A percentile compares a stretch with the other conserved stretches of the same genome.
These are phyloP conservation scores for Cicer arietinum DNA, from an alignment of 306 rosid genomes.

Conservation along the genomic window DNA sequence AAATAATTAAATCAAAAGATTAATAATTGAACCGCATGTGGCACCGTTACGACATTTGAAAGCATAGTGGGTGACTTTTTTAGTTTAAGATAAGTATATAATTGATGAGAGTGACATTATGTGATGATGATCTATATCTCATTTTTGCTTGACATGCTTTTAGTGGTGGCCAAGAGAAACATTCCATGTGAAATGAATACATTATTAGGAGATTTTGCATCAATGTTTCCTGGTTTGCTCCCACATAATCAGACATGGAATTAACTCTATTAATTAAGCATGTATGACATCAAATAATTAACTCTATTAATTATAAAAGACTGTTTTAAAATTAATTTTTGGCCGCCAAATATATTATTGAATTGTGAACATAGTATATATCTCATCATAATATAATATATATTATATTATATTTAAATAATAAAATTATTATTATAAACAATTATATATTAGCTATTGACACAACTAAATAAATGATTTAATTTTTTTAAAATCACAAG, in stretches of 20 bases:
- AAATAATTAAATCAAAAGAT: not conserved
- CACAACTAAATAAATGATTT: too few relatives aligned
- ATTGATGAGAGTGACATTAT: slow-evolving; percentile 1
- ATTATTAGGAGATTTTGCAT: slow-evolving; percentile 36
- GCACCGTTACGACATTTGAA: not conserved
- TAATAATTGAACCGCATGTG: not conserved
- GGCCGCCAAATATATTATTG: too few relatives aligned
- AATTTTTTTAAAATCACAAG: too few relatives aligned
- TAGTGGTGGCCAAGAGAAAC: slow-evolving; percentile 38
- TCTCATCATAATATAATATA: too few relatives aligned
- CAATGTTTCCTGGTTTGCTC: slow-evolving; percentile 23
- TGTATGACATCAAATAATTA: slow-evolving; percentile 10
- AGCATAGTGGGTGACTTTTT: not conserved
- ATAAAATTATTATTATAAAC: too few relatives aligned
- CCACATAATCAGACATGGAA: slow-evolving; percentile 32
- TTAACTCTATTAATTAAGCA: not conserved
- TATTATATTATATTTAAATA: too few relatives aligned
- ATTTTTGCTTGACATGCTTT: slow-evolving; percentile 20
- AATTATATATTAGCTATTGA: too few relatives aligned
- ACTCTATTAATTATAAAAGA: too few relatives aligned
- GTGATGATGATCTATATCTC: slow-evolving; percentile 1
- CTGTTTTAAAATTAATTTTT: too few relatives aligned
- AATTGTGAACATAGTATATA: too few relatives aligned
- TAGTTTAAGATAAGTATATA: not conserved
- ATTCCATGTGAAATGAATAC: slow-evolving; percentile 54